Evolutionary conservation across 1,284 basidiomycete genomes (phyloP).

Genomic region (Naganishia liquefaciens): DNA sequence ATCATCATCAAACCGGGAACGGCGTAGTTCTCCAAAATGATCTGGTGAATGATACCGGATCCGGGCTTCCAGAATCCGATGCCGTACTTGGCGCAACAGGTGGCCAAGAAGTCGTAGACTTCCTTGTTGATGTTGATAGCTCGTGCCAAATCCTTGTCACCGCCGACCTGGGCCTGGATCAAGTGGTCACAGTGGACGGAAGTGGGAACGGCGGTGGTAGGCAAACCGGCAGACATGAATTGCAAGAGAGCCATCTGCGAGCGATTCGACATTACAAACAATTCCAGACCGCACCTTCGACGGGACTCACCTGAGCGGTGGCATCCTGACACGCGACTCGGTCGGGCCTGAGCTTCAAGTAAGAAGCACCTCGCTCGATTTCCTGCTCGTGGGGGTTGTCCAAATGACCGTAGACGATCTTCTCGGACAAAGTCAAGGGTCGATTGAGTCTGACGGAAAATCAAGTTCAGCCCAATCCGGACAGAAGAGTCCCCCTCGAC

Average conservation of each 20-base stretch:
- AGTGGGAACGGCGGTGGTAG: constrained; percentile 93
- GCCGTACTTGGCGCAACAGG: constrained; percentile 96
- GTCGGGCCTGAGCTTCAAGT: constrained; percentile 94
- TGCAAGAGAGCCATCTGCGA: constrained; percentile 95
- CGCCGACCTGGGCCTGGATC: constrained; percentile 95
- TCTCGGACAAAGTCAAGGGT: constrained; percentile 94
- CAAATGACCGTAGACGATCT: constrained; percentile 97
- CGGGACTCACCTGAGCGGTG: constrained; percentile 69
- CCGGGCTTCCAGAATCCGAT: constrained; percentile 99
- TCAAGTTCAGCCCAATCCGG: constrained; percentile 6
- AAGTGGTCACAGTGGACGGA: constrained; percentile 99
- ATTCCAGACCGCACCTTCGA: constrained; percentile 48
- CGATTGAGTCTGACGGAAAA: constrained; percentile 62
- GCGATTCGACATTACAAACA: constrained; percentile 25
- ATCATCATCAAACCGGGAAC: constrained; percentile 99
- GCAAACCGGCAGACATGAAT: constrained; percentile 99
- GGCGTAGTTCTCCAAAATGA: constrained; percentile 98
- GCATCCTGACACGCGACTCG: constrained; percentile 99
- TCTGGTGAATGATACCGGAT: constrained; percentile 97
- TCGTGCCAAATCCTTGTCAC: constrained; percentile 87
- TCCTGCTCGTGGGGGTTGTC: constrained; percentile 90
- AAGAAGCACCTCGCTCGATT: constrained; percentile 81
- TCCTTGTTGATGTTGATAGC: constrained; percentile 96
- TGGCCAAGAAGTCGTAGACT: constrained; percentile 99
- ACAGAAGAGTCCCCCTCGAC: not conserved